These are phyloP conservation scores for Sinapis alba DNA, from an alignment of 441 rosid species.

Conservation along the genomic window DNA sequence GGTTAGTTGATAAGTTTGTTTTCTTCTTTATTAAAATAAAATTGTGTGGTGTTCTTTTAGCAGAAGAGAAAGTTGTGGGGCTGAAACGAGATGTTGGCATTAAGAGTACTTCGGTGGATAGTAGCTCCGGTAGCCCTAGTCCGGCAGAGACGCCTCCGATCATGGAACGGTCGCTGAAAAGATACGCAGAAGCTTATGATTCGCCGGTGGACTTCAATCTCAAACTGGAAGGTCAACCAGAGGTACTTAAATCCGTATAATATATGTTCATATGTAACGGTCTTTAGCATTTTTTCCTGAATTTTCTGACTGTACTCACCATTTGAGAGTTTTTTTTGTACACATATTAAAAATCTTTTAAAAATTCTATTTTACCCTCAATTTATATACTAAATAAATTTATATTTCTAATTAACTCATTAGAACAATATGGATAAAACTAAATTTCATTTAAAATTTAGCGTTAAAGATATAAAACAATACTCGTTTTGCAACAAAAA, in stretches of 20 bases:
- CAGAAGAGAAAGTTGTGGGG: slow-evolving; percentile 57
- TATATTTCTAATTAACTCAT: too few species aligned
- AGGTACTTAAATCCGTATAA: slow-evolving; percentile 47
- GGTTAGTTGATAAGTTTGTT: not conserved
- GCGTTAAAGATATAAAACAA: too few species aligned
- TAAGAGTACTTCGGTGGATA: slow-evolving; percentile 70
- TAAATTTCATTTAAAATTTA: too few species aligned
- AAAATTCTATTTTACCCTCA: too few species aligned
- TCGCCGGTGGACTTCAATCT: slow-evolving; percentile 45
- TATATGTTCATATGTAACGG: not conserved
- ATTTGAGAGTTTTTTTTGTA: too few species aligned
- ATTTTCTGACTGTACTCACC: not conserved
- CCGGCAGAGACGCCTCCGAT: slow-evolving; percentile 80
- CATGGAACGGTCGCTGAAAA: slow-evolving; percentile 51
- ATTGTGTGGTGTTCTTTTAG: not conserved
- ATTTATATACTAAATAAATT: too few species aligned
- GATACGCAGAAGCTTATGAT: slow-evolving; percentile 56
- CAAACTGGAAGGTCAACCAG: slow-evolving; percentile 47
- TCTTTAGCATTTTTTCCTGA: not conserved
- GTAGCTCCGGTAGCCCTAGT: slow-evolving; percentile 68
- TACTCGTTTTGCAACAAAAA: too few species aligned
- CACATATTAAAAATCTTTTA: too few species aligned
- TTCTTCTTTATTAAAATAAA: not conserved
- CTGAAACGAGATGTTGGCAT: slow-evolving; percentile 81
- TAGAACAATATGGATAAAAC: too few species aligned